Evolutionary conservation across 2,329 filamentous ascomycete genomes (phyloP), one percentile per base, ranked within the genome.

Genomic region (Aureobasidium subglaciale): DNA sequence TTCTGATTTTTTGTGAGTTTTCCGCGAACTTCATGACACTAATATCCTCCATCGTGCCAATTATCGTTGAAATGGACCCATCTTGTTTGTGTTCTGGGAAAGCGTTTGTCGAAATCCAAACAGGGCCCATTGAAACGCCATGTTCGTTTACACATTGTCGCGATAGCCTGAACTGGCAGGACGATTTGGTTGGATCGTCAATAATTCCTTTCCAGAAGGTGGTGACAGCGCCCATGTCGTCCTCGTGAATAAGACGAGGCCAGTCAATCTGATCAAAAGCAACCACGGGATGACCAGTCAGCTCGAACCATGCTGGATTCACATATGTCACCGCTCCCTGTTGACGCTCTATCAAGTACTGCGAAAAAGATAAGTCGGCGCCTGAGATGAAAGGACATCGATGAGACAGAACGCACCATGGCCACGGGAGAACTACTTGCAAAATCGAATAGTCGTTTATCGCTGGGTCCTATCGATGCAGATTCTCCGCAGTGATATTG

Each of bases 21-120:
- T 69, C 65, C 4, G 59, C 62, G 45, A 65, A 65, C 37, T 69
- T 70, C 8, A 64, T 61, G 55, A 65, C 62, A 1, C 63, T 65
- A 9, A 70, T 67, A 27, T 70, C 66, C 2, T 13, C 18, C 22
- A 18, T 20, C 7, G 38, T 25, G 8, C n/a, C n/a, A 13, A 42
- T 42, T 7, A 42, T 15, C 9, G 5, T 5, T 18, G 9, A n/a
- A 11, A 42, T 18, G 9, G 38, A 42, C 7, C 38, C 38, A 15
- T 42, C 38, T 15, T 42, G 10, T 9, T 40, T n/a, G 9, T 8
- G 9, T 40, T 40, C 35, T 13, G 18, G n/a, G 15, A 16, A 8
- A 1, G 18, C n/a, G 16, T 40, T 40, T 16, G 35, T 20, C 8
- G 9, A n/a, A n/a, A 16, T 20, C 35, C 35, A 40, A n/a, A 40